Evolutionary conservation across 345 rosid species (phyloP).

Genomic region (Dovyalis caffra): DNA sequence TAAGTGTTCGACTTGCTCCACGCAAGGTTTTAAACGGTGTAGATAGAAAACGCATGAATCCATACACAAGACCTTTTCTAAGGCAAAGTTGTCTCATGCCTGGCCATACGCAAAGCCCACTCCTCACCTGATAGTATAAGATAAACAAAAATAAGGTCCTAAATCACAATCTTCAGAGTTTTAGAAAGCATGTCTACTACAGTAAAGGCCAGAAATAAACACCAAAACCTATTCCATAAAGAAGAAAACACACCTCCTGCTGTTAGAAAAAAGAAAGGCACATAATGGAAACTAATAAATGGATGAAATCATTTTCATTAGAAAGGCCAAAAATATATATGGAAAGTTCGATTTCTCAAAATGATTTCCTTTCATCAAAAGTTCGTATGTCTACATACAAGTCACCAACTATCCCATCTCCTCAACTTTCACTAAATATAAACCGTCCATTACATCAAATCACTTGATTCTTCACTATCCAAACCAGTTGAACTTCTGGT

Average conservation of each 20-base stretch:
- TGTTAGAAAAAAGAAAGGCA: not conserved
- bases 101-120: conserved; percentile 77
- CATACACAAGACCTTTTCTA: conserved; percentile 81
- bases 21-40: conserved; percentile 88
- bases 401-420: not conserved
- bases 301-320: not conserved
- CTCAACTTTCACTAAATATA: not conserved
- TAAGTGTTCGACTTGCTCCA: conserved; percentile 84
- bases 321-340: not conserved
- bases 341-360: not conserved
- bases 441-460: not conserved
- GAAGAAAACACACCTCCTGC: not conserved
- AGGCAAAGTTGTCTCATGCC: conserved; percentile 78
- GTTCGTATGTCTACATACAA: not conserved
- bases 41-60: conserved; percentile 67
- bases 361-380: not conserved
- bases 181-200: not conserved
- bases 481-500: not conserved
- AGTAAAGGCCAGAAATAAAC: not conserved
- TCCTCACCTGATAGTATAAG: conserved; percentile 53
- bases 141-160: not conserved
- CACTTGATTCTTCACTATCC: not conserved
- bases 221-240: not conserved
- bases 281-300: not conserved
- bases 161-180: not conserved